Base-by-base conservation (phyloP, 2,329 filamentous ascomycete genomes). In the Penicillium frequentans region DNA sequence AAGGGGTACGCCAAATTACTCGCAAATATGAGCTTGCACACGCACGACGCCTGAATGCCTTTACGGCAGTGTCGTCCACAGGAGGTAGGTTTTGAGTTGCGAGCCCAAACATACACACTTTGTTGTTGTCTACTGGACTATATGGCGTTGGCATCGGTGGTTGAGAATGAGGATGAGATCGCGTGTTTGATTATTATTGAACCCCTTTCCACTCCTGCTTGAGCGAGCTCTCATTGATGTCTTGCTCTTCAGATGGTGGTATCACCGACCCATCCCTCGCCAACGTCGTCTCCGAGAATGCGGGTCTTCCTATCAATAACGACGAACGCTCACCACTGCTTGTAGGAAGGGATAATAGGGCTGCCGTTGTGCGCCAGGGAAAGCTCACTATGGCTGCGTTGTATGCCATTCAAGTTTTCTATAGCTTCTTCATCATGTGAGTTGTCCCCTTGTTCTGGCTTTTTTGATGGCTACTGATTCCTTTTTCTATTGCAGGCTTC, bases 371-470 rank as follows among this genome's bases (percentile, higher is more conserved):
- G 73, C 84, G 86, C 76, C 85, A 84, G 70, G 88, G 86, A 51
- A 92, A 90, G 75, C 72, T 96, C 60, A 79, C 91, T 74, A 93
- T 96, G 81, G 90, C 90, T 27, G 76, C 84, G 31, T 79, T 99
- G 55, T 99, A 99, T 79, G 93, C 88, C 21, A 76, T 95, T 51
- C 95, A 99, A 81, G 96, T 95, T 65, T 98, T 98, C 76, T 99
- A 99, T 76, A 96, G 93, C 47, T 98, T 99, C 71, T 98, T 99
- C 83, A 93, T 99, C 73, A 99, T 99, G 95, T 97, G 75, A 87
- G 93, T 87, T 48, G 27, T 9, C 53, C 21, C 29, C 2, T 19
- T 27, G 29, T 46, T 10, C 42, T 19, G 29, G 31, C 23, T 33
- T 50, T 23, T 11, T 31, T 33, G 19, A 31, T 39, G 29, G 13